These are phyloP conservation scores for Eucommia ulmoides DNA, from an alignment of 257 asterid species.

Conservation along the genomic window DNA sequence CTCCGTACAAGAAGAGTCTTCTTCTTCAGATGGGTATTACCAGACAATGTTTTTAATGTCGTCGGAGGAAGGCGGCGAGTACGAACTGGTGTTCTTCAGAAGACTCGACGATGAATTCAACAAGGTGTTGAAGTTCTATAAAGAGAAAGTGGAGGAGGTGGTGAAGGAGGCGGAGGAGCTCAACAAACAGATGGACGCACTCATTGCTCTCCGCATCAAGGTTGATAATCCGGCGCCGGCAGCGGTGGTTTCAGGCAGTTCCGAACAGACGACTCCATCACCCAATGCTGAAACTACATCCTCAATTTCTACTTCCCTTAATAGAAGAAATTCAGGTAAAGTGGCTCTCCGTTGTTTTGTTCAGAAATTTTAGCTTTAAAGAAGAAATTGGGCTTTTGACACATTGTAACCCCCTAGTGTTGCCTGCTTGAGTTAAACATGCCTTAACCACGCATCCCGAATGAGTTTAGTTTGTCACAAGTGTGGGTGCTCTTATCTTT, in stretches of 20 bases:
- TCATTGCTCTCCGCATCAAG: slow-evolving; percentile 32
- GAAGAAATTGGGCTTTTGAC: neutral
- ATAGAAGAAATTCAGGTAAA: neutral
- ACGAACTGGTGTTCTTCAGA: slow-evolving; percentile 25
- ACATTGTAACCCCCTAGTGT: too few relatives aligned
- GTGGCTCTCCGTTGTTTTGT: neutral
- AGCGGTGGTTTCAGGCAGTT: slow-evolving; percentile 15
- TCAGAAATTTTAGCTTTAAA: too few relatives aligned
- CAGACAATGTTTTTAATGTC: slow-evolving; percentile 12
- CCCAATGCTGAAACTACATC: slow-evolving; percentile 26
- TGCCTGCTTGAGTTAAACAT: too few relatives aligned
- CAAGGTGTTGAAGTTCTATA: slow-evolving; percentile 31
- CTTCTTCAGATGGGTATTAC: neutral
- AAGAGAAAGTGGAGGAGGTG: slow-evolving; percentile 25
- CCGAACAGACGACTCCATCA: neutral
- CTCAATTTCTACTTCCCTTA: slow-evolving; percentile 4
- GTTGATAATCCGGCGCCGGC: slow-evolving; percentile 26
- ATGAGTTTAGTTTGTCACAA: too few relatives aligned
- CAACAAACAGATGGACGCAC: slow-evolving; percentile 43
- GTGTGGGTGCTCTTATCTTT: too few relatives aligned
- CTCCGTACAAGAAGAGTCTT: neutral
- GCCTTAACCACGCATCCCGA: too few relatives aligned
- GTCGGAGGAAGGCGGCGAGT: slow-evolving; percentile 17
- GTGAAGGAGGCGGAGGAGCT: slow-evolving; percentile 29
- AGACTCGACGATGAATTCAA: slow-evolving; percentile 34